A percentile compares a stretch with the other conserved stretches of the same genome.
Evolutionary conservation across 331 rosid species (phyloP).

Genomic region (Ulmus americana): DNA sequence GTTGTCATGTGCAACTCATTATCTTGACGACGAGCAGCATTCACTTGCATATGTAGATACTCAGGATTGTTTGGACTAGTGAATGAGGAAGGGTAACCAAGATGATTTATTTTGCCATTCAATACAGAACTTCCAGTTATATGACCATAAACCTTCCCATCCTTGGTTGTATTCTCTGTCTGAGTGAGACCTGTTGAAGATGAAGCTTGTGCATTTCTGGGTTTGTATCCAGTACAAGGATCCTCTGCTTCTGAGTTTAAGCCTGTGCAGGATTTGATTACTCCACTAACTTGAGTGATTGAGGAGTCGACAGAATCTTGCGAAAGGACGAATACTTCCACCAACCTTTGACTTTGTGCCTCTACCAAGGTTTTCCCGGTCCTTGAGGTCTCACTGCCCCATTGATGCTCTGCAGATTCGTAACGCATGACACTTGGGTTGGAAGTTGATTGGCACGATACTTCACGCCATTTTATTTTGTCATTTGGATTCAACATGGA

Average conservation of each 20-base stretch:
- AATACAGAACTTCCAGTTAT: slow-evolving; percentile 37
- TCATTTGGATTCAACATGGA: slow-evolving; percentile 36
- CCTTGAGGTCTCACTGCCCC: slow-evolving; percentile 25
- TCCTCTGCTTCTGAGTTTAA: slow-evolving; percentile 69
- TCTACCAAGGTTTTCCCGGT: slow-evolving; percentile 25
- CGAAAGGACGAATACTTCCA: slow-evolving; percentile 63
- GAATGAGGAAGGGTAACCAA: slow-evolving; percentile 32
- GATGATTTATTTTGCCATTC: slow-evolving; percentile 32
- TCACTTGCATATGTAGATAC: slow-evolving; percentile 29
- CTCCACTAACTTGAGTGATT: slow-evolving; percentile 46
- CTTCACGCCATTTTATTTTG: slow-evolving; percentile 36
- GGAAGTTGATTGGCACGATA: slow-evolving; percentile 33
- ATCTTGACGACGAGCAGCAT: slow-evolving; percentile 34
- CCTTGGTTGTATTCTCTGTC: slow-evolving; percentile 34
- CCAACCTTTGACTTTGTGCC: slow-evolving; percentile 37
- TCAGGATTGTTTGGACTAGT: slow-evolving; percentile 33
- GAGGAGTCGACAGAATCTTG: slow-evolving; percentile 75
- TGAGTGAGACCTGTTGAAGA: slow-evolving; percentile 31
- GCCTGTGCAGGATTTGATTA: slow-evolving; percentile 41
- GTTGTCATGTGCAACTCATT: slow-evolving; percentile 24
- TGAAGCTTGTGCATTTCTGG: slow-evolving; percentile 26
- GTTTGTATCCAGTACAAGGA: slow-evolving; percentile 32
- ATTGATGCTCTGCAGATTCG: slow-evolving; percentile 34
- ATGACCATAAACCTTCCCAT: slow-evolving; percentile 46
- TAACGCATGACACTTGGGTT: slow-evolving; percentile 29